These are phyloP conservation scores for Liriodendron chinense DNA, from an alignment of 164 flowering plant genomes.

Conservation along the genomic window DNA sequence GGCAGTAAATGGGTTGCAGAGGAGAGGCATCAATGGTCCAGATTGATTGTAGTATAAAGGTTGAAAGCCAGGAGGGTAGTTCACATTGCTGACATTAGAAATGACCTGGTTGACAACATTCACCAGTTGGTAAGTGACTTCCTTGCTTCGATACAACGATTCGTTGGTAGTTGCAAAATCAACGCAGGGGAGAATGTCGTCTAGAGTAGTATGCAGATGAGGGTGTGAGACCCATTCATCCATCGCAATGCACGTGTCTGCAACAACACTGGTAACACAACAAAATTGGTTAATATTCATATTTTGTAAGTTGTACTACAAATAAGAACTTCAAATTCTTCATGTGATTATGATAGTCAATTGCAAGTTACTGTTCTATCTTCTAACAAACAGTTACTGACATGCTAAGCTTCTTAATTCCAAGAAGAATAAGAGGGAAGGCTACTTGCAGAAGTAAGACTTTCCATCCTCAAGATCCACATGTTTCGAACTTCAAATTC, in stretches of 20 bases:
- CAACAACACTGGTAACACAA: conserved; percentile 51
- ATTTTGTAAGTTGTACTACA: not conserved
- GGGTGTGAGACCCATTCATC: conserved; percentile 84
- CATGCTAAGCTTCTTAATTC: not conserved
- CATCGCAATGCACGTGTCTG: conserved; percentile 87
- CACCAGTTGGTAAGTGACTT: conserved; percentile 52
- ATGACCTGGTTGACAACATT: conserved; percentile 49
- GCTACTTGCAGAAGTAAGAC: too few relatives aligned
- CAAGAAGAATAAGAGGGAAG: too few relatives aligned
- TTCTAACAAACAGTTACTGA: too few relatives aligned
- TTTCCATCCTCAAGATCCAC: too few relatives aligned
- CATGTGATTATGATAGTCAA: not conserved
- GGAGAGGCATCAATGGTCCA: conserved; percentile 60
- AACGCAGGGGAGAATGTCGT: conserved; percentile 83
- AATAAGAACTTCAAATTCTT: not conserved
- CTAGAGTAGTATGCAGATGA: conserved; percentile 73
- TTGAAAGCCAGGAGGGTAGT: conserved; percentile 36
- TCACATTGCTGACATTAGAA: conserved; percentile 47
- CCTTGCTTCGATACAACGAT: conserved; percentile 47
- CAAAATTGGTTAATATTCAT: too few relatives aligned
- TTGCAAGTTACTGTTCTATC: not conserved
- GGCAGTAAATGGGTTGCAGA: conserved; percentile 60
- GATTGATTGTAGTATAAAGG: conserved; percentile 72
- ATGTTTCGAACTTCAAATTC: too few relatives aligned
- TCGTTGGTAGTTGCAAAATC: conserved; percentile 78